A percentile compares a stretch with the other conserved stretches of the same genome.
Conservation (phyloP, 192 early-diverging fungal genomes). For the Backusella sp. region DNA sequence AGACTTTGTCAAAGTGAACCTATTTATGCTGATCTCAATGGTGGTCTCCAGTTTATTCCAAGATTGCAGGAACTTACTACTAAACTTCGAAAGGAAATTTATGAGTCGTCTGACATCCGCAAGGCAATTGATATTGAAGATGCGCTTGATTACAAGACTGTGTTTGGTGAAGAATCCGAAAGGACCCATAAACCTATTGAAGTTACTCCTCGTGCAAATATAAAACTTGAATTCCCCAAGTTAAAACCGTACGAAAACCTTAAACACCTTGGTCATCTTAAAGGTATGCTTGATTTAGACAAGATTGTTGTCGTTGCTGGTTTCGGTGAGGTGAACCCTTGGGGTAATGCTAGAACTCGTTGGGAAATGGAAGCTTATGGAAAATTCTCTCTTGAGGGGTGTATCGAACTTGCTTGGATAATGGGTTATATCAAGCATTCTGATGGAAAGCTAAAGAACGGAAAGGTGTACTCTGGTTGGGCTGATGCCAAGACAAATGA, state of each 20-base stretch:
- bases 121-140: slow-evolving; percentile 80
- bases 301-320: slow-evolving; percentile 92
- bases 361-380: slow-evolving; percentile 96
- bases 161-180: slow-evolving; percentile 71
- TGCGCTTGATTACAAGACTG: slow-evolving; percentile 74
- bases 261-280: slow-evolving; percentile 57
- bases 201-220: slow-evolving; percentile 83
- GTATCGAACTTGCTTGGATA: slow-evolving; percentile 97
- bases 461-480: slow-evolving; percentile 85
- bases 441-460: slow-evolving; percentile 79
- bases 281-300: slow-evolving; percentile 86
- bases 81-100: slow-evolving; percentile 71
- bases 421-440: slow-evolving; percentile 93
- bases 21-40: slow-evolving; percentile 90
- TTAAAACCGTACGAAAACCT: slow-evolving; percentile 62
- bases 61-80: slow-evolving; percentile 78
- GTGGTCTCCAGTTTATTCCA: slow-evolving; percentile 84
- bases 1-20: slow-evolving; percentile 72
- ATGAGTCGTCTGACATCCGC: slow-evolving; percentile 83
- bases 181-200: slow-evolving; percentile 54
- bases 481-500: slow-evolving; percentile 82
- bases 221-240: slow-evolving; percentile 79
- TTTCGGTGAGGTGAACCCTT: slow-evolving; percentile 90
- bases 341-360: slow-evolving; percentile 86
- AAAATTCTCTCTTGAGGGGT: slow-evolving; percentile 85